Percentiles rank a stretch among this genome's conserved stretches.
These are phyloP conservation scores for Gracilaria gracilis DNA, from an alignment of 23 red algal genomes.

Conservation along the genomic window DNA sequence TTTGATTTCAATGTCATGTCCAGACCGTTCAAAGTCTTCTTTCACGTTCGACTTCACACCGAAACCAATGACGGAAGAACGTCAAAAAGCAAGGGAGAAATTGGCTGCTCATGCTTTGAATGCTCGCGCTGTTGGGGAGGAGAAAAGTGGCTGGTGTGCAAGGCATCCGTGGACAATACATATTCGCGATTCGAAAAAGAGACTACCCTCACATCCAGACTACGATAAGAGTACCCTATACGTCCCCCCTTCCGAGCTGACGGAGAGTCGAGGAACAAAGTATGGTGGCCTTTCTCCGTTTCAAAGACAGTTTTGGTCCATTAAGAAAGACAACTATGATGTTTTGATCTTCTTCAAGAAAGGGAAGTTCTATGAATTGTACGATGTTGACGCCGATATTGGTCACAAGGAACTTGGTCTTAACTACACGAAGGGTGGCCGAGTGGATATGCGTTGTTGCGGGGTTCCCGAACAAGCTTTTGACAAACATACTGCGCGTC, in stretches of 20 bases:
- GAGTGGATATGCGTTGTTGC: constrained; percentile 97
- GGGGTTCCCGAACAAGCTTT: constrained; percentile 97
- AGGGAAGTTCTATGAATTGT: constrained; percentile 98
- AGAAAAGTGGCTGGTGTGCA: constrained; percentile 76
- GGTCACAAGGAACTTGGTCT: constrained; percentile 80
- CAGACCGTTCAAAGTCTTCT: neutral
- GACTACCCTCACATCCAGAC: constrained; percentile 64
- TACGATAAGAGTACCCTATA: constrained; percentile 91
- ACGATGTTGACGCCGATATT: constrained; percentile 97
- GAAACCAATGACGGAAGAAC: constrained; percentile 31
- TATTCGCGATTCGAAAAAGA: constrained; percentile 75
- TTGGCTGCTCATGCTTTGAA: constrained; percentile 14
- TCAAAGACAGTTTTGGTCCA: constrained; percentile 96
- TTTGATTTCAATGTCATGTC: constrained; percentile 3
- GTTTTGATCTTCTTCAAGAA: constrained; percentile 97
- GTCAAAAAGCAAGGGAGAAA: constrained; percentile 42
- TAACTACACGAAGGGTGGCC: constrained; percentile 94
- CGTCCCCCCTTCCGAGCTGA: constrained; percentile 71
- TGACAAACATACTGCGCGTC: constrained; percentile 78
- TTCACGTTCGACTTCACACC: constrained; percentile 11
- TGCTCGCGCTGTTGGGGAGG: constrained; percentile 46
- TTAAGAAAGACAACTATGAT: constrained; percentile 89
- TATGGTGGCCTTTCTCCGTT: constrained; percentile 82
- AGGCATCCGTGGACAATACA: constrained; percentile 78
- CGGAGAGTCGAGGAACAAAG: constrained; percentile 47